Evolutionary conservation across 192 early-diverging fungal species (phyloP).

Genomic region (Irineochytrium annulatum): DNA sequence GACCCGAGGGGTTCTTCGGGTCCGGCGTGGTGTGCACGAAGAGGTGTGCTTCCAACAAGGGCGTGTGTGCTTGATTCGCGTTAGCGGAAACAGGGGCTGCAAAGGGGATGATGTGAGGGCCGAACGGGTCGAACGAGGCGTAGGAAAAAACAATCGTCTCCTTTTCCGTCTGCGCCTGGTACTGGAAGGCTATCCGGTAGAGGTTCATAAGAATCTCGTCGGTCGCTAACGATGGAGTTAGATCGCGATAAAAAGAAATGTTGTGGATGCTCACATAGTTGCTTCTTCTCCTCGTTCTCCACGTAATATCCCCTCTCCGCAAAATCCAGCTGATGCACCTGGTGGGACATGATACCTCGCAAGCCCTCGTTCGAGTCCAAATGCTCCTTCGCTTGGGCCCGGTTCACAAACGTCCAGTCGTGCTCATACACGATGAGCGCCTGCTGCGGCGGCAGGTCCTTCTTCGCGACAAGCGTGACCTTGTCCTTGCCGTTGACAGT

Average conservation of each 20-base stretch:
- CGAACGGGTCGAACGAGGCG: constrained; percentile 18
- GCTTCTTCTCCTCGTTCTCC: neutral
- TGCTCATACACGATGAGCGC: constrained; percentile 13
- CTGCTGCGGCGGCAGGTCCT: constrained; percentile 4
- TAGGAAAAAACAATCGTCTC: neutral
- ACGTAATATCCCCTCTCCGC: neutral
- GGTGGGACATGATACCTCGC: neutral
- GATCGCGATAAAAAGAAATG: too few relatives aligned
- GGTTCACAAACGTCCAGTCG: constrained; percentile 12
- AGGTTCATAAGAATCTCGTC: constrained; percentile 8
- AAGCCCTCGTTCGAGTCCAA: constrained; percentile 2
- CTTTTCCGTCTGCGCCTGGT: neutral
- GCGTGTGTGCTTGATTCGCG: neutral
- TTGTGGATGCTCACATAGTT: too few relatives aligned
- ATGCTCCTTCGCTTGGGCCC: neutral
- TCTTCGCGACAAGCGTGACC: constrained; percentile 4
- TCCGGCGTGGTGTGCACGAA: neutral
- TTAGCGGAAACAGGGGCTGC: neutral
- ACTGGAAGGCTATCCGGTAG: constrained; percentile 18
- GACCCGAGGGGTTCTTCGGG: neutral
- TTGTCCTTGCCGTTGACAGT: too few relatives aligned
- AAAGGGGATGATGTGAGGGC: constrained; percentile 8
- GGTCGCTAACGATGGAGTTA: neutral
- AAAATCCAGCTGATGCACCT: neutral
- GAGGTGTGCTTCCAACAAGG: constrained; percentile 3